A percentile compares a stretch with the other conserved stretches of the same genome.
These are phyloP conservation scores for Diaporthe caulivora DNA, from an alignment of 2,329 filamentous ascomycete genomes.

Conservation along the genomic window DNA sequence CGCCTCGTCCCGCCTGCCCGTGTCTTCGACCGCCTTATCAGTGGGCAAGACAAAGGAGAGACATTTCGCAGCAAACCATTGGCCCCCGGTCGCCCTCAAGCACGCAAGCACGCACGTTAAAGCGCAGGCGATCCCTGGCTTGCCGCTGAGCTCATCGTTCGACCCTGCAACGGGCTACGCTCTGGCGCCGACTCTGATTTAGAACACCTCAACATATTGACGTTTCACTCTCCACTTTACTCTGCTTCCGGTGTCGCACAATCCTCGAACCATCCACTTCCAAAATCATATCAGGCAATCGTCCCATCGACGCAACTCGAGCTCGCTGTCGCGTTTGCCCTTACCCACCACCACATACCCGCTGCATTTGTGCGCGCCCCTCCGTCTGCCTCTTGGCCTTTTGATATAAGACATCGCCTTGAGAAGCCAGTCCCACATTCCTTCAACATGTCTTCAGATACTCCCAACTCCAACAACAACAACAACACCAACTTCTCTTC, in stretches of 20 bases:
- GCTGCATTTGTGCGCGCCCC: neutral
- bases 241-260: constrained; percentile 40
- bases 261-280: constrained; percentile 41
- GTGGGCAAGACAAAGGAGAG: constrained; percentile 34
- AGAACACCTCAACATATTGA: constrained; percentile 37
- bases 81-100: constrained; percentile 18
- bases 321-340: constrained; percentile 1
- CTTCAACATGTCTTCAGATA: constrained; percentile 48
- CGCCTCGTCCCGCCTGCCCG: constrained; percentile 16
- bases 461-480: constrained; percentile 46
- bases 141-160: constrained; percentile 24
- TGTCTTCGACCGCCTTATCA: constrained; percentile 33
- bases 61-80: constrained; percentile 19
- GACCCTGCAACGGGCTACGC: constrained; percentile 33
- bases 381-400: neutral
- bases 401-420: constrained; percentile 31
- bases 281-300: constrained; percentile 38
- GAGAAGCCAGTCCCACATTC: constrained; percentile 16
- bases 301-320: constrained; percentile 30
- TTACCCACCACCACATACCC: constrained; percentile 2
- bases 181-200: constrained; percentile 27
- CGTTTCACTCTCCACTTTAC: constrained; percentile 42
- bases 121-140: constrained; percentile 26
- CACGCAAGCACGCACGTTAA: constrained; percentile 27
- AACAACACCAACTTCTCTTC: constrained; percentile 40